Conservation (phyloP, 2,329 filamentous ascomycete genomes). For the Pseudogymnoascus sp. region DNA sequence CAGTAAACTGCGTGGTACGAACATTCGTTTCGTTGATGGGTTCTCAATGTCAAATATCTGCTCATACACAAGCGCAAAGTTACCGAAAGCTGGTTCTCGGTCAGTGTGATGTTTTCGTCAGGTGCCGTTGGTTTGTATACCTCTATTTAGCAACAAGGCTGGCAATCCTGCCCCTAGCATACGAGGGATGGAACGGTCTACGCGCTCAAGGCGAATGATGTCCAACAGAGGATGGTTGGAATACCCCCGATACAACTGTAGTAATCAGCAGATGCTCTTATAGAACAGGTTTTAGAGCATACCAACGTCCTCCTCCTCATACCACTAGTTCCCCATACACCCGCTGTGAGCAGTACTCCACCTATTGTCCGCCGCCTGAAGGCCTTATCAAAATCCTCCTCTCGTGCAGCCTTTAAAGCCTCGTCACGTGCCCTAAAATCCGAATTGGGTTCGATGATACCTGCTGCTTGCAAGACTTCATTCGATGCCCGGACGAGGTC, state of each 20-base stretch:
- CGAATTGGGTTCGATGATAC: constrained; percentile 25
- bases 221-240: constrained; percentile 18
- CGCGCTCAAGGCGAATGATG: constrained; percentile 22
- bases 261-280: constrained; percentile 9
- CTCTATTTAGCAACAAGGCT: constrained; percentile 22
- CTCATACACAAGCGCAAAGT: constrained; percentile 12
- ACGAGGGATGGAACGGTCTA: constrained; percentile 14
- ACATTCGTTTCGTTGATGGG: constrained; percentile 10
- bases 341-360: constrained; percentile 20
- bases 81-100: constrained; percentile 11
- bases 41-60: constrained; percentile 10
- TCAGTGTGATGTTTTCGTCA: neutral
- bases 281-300: neutral
- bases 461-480: constrained; percentile 30
- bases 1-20: constrained; percentile 9
- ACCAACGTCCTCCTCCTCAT: constrained; percentile 27
- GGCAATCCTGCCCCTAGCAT: constrained; percentile 24
- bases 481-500: constrained; percentile 29
- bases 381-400: constrained; percentile 23
- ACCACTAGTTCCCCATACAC: constrained; percentile 28
- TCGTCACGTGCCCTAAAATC: constrained; percentile 20
- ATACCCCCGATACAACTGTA: constrained; percentile 27
- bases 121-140: constrained; percentile 4
- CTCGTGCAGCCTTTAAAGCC: constrained; percentile 15
- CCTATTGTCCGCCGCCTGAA: constrained; percentile 24